Conservation (phyloP, 2,329 filamentous ascomycete species). For the Colletotrichum eleusines region DNA sequence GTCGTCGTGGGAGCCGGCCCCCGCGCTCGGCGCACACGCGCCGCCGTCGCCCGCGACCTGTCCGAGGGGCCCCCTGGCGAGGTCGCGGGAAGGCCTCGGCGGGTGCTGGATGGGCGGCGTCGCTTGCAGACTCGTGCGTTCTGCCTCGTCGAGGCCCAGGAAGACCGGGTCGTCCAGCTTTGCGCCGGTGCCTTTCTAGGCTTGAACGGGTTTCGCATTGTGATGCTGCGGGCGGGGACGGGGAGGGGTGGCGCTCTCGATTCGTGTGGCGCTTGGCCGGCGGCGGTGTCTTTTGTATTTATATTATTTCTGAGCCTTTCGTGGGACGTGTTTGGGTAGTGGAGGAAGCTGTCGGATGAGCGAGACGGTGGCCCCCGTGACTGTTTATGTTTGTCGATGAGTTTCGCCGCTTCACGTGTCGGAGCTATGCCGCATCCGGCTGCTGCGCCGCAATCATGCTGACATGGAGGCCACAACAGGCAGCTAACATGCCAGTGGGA, state of each 20-base stretch:
- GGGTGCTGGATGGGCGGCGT: neutral
- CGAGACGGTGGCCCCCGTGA: neutral
- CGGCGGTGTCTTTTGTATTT: too few species aligned
- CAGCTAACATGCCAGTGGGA: too few species aligned
- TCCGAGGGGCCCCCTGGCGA: neutral
- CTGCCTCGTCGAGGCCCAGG: neutral
- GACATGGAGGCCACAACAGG: neutral
- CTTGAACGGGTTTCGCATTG: constrained; percentile 52
- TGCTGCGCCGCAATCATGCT: neutral
- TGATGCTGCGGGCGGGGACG: neutral
- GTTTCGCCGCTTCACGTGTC: neutral
- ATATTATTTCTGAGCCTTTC: neutral
- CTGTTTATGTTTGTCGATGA: neutral
- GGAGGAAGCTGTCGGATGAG: neutral
- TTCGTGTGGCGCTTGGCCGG: neutral
- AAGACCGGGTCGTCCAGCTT: constrained; percentile 8
- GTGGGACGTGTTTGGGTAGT: neutral
- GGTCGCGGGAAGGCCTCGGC: neutral
- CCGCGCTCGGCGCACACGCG: neutral
- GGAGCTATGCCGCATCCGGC: neutral
- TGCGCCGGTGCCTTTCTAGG: constrained; percentile 12
- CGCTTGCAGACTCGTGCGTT: neutral
- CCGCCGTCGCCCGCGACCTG: neutral
- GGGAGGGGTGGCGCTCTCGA: too few species aligned
- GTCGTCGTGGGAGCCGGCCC: neutral